Base-by-base conservation (phyloP, 2,329 filamentous ascomycete species). In the Nigrospora sphaerica region DNA sequence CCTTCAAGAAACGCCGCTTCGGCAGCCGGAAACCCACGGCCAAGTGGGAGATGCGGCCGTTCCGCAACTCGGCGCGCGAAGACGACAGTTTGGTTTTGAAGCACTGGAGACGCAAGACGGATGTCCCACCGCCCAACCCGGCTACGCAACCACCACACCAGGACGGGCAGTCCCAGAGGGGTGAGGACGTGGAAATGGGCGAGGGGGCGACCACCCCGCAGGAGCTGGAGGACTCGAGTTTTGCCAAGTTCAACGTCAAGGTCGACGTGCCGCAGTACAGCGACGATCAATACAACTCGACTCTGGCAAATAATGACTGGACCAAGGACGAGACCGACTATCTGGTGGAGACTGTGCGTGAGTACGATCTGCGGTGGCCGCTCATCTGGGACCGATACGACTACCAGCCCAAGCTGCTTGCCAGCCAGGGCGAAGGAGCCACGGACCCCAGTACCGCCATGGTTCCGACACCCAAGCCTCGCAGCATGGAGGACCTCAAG, bases 321-420 rank as follows among this genome's bases (percentile, higher is more conserved):
- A 85, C 86, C 13, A 88, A 86, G 59, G 85, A 93, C 57, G 93
- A 98, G 68, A 98, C 93, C 10, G 90, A 96, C 62, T 96, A 96
- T 61, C 68, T 98, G 52, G 78, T 97, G 62, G 72, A 80, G 3
- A 63, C 92, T 33, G 87, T 81, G 13, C 77, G 77, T 47, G 85
- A 91, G 40, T 95, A 83, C 60, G 89, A 95, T 60, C 75, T 95
- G 49, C 84, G 93, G 54, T 98, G 93, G 90, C 78, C 92, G 4
- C 65, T 97, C 14, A 88, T 98, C 49, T 88, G 85, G 74, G 93
- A 98, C 64, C 86, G 92, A 48, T 98, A 96, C 68, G 88, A 95
- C 45, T 95, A 80, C 62, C 68, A 63, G 4, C 72, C 77, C 3
- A 67, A 70, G 31, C 62, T 68, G 2, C 64, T 67, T 2, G 69